Conservation (phyloP, 148 eudicot genomes). For the Fagopyrum homotropicum region DNA sequence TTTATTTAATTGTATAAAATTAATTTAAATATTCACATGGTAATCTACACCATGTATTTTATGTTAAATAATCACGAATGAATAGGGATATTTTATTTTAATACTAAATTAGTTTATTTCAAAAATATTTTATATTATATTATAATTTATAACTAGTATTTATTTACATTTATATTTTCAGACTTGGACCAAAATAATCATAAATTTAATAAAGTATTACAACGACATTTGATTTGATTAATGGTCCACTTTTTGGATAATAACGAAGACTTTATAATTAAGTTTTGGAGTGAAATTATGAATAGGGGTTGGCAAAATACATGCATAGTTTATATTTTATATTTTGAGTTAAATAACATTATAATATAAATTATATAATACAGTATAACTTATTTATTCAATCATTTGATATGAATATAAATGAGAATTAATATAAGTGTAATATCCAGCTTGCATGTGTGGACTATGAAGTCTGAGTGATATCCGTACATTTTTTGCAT, state of each 20-base stretch:
- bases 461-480: neutral
- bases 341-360: neutral
- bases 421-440: neutral
- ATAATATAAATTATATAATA: neutral
- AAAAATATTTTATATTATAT: too few relatives aligned
- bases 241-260: neutral
- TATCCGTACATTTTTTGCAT: neutral
- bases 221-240: neutral
- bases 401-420: conserved; percentile 1
- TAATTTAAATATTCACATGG: too few relatives aligned
- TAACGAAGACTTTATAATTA: conserved; percentile 4
- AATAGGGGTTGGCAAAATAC: neutral
- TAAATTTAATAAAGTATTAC: too few relatives aligned
- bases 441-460: conserved; percentile 9
- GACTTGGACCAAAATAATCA: too few relatives aligned
- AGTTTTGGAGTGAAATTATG: conserved; percentile 4
- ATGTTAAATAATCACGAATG: too few relatives aligned
- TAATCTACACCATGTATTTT: too few relatives aligned
- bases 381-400: neutral
- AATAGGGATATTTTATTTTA: too few relatives aligned
- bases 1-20: too few relatives aligned
- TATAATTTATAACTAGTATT: too few relatives aligned
- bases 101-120: too few relatives aligned
- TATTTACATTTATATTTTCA: too few relatives aligned
- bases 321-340: neutral